Conservation (phyloP, 345 rosid genomes). For the Abelmoschus esculentus region DNA sequence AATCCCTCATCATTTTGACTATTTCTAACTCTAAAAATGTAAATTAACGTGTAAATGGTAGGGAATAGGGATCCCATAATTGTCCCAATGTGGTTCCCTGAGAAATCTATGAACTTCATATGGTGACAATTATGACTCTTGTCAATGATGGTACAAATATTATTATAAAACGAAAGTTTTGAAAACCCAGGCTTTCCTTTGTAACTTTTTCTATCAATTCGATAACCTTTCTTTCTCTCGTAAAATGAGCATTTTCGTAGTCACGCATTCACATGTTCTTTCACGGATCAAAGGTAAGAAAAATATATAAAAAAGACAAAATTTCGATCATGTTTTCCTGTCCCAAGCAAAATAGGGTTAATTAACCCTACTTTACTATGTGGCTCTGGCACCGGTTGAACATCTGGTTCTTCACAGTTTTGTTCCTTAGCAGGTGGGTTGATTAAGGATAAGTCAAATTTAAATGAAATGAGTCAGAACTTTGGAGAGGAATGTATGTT, state of each 20-base stretch:
- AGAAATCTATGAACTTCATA: slow-evolving; percentile 41
- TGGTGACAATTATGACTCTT: slow-evolving; percentile 52
- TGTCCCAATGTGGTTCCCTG: slow-evolving; percentile 34
- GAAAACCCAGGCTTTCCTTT: not conserved
- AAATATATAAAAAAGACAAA: not conserved
- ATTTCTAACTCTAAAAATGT: slow-evolving; percentile 39
- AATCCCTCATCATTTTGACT: slow-evolving; percentile 30
- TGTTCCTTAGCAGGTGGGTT: not conserved
- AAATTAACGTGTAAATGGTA: slow-evolving; percentile 26
- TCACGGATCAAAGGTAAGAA: slow-evolving; percentile 24
- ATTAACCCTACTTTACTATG: too few relatives aligned
- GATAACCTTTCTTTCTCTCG: not conserved
- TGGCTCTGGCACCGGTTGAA: too few relatives aligned
- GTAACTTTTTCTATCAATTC: not conserved
- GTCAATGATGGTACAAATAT: slow-evolving; percentile 30
- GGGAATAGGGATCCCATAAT: slow-evolving; percentile 32
- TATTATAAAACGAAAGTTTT: not conserved
- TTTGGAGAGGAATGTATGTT: not conserved
- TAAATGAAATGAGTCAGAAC: slow-evolving; percentile 9
- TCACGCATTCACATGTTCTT: slow-evolving; percentile 37
- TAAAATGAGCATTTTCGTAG: slow-evolving; percentile 16
- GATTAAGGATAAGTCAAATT: not conserved
- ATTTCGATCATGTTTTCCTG: slow-evolving; percentile 16
- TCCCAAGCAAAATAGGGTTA: not conserved
- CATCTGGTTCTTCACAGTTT: not conserved